These are phyloP conservation scores for Trichoderma simmonsii DNA, from an alignment of 2,329 filamentous ascomycete genomes.

Conservation along the genomic window DNA sequence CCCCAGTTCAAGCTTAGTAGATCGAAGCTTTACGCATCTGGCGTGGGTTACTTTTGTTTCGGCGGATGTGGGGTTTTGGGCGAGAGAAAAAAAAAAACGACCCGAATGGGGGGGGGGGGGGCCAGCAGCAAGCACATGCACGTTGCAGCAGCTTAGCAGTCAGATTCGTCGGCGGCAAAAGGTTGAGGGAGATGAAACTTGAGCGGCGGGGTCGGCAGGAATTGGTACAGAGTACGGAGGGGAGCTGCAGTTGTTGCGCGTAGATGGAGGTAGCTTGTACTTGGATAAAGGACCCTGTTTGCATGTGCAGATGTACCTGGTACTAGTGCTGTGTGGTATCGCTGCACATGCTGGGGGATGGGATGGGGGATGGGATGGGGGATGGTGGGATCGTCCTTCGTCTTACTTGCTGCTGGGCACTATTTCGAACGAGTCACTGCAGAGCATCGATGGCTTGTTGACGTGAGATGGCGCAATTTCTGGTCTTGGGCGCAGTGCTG, in stretches of 20 bases:
- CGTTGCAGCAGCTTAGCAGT: slow-evolving; percentile 1
- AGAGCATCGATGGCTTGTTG: not conserved
- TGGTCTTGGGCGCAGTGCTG: not conserved
- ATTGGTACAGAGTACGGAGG: not conserved
- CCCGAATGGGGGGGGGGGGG: not conserved
- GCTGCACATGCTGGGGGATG: not conserved
- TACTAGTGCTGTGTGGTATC: not conserved
- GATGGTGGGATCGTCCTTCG: not conserved
- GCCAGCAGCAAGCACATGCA: not conserved
- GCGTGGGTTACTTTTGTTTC: not conserved
- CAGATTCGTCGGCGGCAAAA: not conserved
- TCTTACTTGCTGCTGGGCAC: not conserved
- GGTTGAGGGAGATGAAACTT: not conserved
- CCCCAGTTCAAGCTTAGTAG: not conserved
- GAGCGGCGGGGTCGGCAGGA: not conserved
- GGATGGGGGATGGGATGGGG: not conserved
- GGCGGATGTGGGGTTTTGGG: not conserved
- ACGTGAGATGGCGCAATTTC: slow-evolving; percentile 14
- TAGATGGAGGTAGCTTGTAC: not conserved
- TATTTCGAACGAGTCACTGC: not conserved
- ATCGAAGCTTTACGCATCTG: not conserved
- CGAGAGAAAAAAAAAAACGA: not conserved
- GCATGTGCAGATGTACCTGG: not conserved
- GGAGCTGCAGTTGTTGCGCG: not conserved
- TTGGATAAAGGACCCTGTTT: not conserved